A percentile compares a stretch with the other conserved stretches of the same genome.
These are phyloP conservation scores for Perkinsus olseni DNA, from an alignment of 169 alveolate species.

Conservation along the genomic window DNA sequence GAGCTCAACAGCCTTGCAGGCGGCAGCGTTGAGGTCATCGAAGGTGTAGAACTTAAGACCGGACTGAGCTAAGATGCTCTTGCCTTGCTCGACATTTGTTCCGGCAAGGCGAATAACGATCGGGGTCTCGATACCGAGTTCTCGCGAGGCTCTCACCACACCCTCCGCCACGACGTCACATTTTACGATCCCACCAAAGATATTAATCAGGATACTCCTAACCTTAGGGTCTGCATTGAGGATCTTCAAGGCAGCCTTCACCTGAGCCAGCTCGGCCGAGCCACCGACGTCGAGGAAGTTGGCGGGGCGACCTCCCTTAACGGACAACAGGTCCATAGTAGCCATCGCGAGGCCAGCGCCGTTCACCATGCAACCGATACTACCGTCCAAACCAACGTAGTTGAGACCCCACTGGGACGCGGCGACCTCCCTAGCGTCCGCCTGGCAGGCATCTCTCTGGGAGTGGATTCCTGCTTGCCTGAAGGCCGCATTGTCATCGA, in stretches of 20 bases:
- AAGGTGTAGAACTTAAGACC: slow-evolving; percentile 55
- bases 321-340: slow-evolving; percentile 72
- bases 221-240: slow-evolving; percentile 64
- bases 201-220: slow-evolving; percentile 70
- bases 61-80: slow-evolving; percentile 48
- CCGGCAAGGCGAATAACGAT: slow-evolving; percentile 78
- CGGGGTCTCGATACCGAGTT: slow-evolving; percentile 58
- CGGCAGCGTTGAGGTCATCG: slow-evolving; percentile 64
- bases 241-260: slow-evolving; percentile 68
- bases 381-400: slow-evolving; percentile 78
- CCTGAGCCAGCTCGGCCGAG: slow-evolving; percentile 67
- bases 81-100: slow-evolving; percentile 69
- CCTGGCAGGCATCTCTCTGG: slow-evolving; percentile 51
- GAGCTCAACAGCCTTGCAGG: slow-evolving; percentile 62
- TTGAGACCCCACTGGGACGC: slow-evolving; percentile 67
- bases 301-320: slow-evolving; percentile 78
- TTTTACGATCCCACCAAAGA: slow-evolving; percentile 80
- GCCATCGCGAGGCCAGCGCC: slow-evolving; percentile 94
- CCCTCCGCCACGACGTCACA: slow-evolving; percentile 68
- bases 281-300: slow-evolving; percentile 90
- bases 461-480: slow-evolving; percentile 66
- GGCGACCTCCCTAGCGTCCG: slow-evolving; percentile 57
- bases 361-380: slow-evolving; percentile 75
- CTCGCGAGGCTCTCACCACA: slow-evolving; percentile 58
- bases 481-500: slow-evolving; percentile 84